Base-by-base conservation (phyloP, 2,329 filamentous ascomycete species). In the Spiromastix sp. region DNA sequence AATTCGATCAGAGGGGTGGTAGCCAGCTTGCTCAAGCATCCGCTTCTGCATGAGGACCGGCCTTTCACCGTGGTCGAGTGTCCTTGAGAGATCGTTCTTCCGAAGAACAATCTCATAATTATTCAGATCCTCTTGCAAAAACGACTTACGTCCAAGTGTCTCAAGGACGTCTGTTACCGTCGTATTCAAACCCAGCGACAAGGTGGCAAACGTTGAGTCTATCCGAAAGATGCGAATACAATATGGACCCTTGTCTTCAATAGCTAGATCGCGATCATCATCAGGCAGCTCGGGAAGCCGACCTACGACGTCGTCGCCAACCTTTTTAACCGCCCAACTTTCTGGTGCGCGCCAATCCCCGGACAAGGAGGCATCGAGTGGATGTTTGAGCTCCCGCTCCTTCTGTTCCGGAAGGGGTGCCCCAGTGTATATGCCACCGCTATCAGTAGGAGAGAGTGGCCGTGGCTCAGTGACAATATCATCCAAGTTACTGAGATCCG, bases 101-200 rank as follows among this genome's bases (percentile, higher is more conserved):
- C 82, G 85, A 67, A 98, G 75, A 26, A 96, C 81, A 41, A 98
- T 93, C 55, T 95, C 85, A 57, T 94, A 98, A 47, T 94, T 94
- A 49, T 91, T 84, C 39, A 93, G 64, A 43, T 85, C 83, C 48
- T 95, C 89, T 38, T 86, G 82, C 22, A 94, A 71, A 48, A 91
- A 91, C 2, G 89, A 93, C 64, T 96, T 96, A 64, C 91, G 93
- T 38, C 89, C 81, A 44, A 98, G 74, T 55, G 91, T 84, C n/a
- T 77, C 72, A 44, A 96, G 79, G 29, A 96, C 79, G 39, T 98
- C 89, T 12, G 75, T 71, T 12, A 93, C 89, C 1, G 81, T 87
- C 3, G 89, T 80, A 51, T 87, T 85, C 34, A 96, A 66, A 2
- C 79, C 70, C 58, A 89, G 80, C 19, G 86, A 89, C 32, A 98